A percentile compares a stretch with the other conserved stretches of the same genome.
These are phyloP conservation scores for Parachaetomium inaequale DNA, from an alignment of 495 filamentous ascomycete genomes.

Conservation along the genomic window DNA sequence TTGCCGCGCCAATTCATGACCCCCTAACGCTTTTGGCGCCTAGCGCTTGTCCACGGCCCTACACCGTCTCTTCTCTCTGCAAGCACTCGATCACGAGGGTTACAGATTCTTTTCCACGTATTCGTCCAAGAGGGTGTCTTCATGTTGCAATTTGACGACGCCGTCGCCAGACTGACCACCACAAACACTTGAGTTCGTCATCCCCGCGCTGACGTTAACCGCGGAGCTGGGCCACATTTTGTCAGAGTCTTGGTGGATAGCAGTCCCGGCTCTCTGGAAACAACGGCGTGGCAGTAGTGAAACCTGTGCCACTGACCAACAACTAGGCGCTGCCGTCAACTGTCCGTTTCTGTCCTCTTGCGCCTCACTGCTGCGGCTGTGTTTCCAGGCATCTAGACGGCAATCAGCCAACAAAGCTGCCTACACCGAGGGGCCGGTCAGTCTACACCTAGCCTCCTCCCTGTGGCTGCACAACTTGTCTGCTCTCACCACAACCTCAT, in stretches of 20 bases:
- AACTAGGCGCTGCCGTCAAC: no score
- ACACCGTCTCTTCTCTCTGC: conserved; percentile 16
- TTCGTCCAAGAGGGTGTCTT: neutral
- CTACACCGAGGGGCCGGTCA: neutral
- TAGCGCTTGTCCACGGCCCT: conserved; percentile 5
- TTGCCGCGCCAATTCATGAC: neutral
- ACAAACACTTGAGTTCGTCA: neutral
- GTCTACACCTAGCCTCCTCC: neutral
- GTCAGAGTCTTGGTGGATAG: no score
- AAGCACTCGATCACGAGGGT: conserved; percentile 14
- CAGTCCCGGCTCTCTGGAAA: conserved; percentile 9
- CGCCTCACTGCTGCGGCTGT: neutral
- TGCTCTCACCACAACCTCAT: neutral
- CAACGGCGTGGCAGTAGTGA: conserved; percentile 9
- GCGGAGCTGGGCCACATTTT: neutral
- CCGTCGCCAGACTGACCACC: neutral
- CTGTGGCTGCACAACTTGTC: neutral
- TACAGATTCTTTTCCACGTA: conserved; percentile 2
- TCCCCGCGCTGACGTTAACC: conserved; percentile 3
- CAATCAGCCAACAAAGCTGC: neutral
- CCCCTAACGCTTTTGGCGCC: conserved; percentile 8
- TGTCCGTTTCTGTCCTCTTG: neutral
- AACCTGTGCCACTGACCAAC: neutral
- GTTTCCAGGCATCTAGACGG: neutral
- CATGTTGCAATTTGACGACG: neutral